Conservation (phyloP, 768 basidiomycete species). For the Tricholoma sp. region DNA sequence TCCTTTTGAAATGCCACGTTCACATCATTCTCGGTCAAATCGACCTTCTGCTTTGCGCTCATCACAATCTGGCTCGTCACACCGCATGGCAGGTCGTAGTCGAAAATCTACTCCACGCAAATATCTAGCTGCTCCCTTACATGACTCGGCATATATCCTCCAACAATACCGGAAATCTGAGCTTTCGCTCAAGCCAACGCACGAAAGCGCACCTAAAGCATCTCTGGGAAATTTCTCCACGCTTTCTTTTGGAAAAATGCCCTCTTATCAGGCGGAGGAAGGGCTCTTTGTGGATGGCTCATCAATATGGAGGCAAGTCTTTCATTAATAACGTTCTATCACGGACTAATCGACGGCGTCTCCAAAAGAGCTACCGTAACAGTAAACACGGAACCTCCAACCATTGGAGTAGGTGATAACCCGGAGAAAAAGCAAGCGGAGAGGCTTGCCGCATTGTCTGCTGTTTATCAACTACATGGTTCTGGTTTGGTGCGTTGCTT, state of each 20-base stretch:
- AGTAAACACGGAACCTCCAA: conserved; percentile 30
- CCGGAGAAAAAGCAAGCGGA: conserved; percentile 58
- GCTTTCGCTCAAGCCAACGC: conserved; percentile 24
- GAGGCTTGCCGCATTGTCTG: conserved; percentile 71
- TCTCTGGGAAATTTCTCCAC: conserved; percentile 37
- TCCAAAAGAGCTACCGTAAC: conserved; percentile 34
- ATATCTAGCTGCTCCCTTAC: conserved; percentile 28
- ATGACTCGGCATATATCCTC: conserved; percentile 28
- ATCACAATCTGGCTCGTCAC: conserved; percentile 13
- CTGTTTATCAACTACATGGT: conserved; percentile 63
- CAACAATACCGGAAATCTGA: conserved; percentile 25
- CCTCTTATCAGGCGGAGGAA: conserved; percentile 28
- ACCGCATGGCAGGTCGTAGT: conserved; percentile 8
- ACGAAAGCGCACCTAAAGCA: conserved; percentile 32
- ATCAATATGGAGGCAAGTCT: conserved; percentile 41
- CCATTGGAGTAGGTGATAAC: conserved; percentile 63
- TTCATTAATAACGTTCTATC: neutral
- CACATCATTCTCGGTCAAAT: neutral
- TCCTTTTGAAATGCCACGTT: conserved; percentile 23
- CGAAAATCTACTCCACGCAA: conserved; percentile 2
- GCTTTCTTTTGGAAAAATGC: conserved; percentile 20
- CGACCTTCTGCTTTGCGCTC: conserved; percentile 4
- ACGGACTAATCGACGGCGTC: neutral
- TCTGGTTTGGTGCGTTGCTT: conserved; percentile 54
- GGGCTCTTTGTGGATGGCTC: conserved; percentile 21